A percentile compares a stretch with the other conserved stretches of the same genome.
Conservation (phyloP, 73 alveolate genomes). For the Tetrahymena thermophila region DNA sequence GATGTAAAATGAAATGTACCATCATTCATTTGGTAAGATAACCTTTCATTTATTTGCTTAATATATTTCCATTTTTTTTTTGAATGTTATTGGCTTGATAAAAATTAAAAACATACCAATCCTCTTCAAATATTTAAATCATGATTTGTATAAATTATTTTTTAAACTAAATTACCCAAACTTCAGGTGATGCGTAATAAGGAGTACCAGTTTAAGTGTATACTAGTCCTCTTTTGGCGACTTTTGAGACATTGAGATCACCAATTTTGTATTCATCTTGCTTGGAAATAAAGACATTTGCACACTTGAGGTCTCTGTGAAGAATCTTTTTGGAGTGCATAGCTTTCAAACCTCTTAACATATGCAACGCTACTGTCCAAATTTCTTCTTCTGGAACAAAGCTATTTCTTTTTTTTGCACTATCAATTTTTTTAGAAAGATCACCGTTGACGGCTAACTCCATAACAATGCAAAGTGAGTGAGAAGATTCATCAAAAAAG, state of each 20-base stretch:
- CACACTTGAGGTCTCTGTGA: conserved; percentile 53
- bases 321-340: conserved; percentile 33
- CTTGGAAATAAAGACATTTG: conserved; percentile 56
- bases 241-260: conserved; percentile 69
- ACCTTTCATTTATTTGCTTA: not conserved
- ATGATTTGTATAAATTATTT: no score
- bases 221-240: conserved; percentile 48
- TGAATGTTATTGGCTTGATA: not conserved
- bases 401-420: conserved; percentile 2
- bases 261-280: conserved; percentile 56
- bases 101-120: not conserved
- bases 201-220: conserved; percentile 80
- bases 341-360: conserved; percentile 24
- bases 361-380: conserved; percentile 24
- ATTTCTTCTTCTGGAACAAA: conserved; percentile 16
- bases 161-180: conserved; percentile 39
- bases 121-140: not conserved
- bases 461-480: conserved; percentile 26
- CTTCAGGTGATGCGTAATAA: conserved; percentile 81
- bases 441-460: conserved; percentile 48
- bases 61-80: no score
- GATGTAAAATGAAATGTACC: no score
- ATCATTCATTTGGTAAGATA: not conserved
- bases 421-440: not conserved
- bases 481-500: conserved; percentile 50